Evolutionary conservation across 1,284 basidiomycete species (phyloP).

Genomic region (Phylloboletellus chloephorus): DNA sequence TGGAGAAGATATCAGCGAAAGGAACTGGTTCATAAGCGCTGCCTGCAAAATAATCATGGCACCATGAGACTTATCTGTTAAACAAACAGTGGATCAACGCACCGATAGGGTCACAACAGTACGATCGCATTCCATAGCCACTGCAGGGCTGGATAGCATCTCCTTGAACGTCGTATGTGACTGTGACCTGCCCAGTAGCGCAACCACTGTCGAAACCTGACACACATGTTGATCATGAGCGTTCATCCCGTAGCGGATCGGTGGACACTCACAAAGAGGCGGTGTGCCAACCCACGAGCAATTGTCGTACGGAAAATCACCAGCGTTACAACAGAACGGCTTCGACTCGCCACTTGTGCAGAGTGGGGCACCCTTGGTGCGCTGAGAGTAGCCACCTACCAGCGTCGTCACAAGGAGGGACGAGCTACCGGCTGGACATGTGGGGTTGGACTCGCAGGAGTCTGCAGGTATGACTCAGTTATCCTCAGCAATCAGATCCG

Average conservation of each 20-base stretch:
- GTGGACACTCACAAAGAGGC: slow-evolving; percentile 1
- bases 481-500: background rate
- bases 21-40: slow-evolving; percentile 3
- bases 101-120: slow-evolving; percentile 5
- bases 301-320: slow-evolving; percentile 3
- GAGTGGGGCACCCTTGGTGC: too few species aligned
- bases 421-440: background rate
- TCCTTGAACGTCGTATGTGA: slow-evolving; percentile 1
- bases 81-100: background rate
- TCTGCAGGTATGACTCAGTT: too few species aligned
- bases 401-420: background rate
- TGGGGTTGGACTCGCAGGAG: background rate
- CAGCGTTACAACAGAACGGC: slow-evolving; percentile 1
- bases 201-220: slow-evolving; percentile 2
- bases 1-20: slow-evolving; percentile 3
- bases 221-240: background rate
- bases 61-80: background rate
- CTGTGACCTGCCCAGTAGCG: background rate
- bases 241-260: too few species aligned
- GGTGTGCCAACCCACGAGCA: slow-evolving; percentile 1
- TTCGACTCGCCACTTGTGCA: background rate
- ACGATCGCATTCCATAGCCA: background rate
- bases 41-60: background rate
- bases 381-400: background rate
- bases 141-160: slow-evolving; percentile 1